phyloP scores from a whole-genome alignment of 192 early-diverging fungal species.

The Coemansia javaensis region DNA sequence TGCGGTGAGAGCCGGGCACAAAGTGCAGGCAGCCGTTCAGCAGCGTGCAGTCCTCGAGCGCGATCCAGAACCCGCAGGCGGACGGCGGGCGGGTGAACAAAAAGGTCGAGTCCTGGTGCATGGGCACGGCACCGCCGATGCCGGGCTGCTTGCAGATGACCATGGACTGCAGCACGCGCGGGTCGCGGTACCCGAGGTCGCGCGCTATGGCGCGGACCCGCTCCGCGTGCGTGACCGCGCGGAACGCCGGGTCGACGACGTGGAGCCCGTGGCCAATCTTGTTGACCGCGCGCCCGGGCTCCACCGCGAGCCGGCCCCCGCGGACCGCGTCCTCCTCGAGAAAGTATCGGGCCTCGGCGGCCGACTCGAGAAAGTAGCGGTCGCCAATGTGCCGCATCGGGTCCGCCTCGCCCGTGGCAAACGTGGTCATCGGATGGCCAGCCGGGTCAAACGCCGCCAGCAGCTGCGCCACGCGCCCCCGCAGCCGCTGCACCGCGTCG shows the following conservation, averaged over 20 bases:
- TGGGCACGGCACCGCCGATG: conserved; percentile 67
- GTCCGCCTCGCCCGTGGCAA: conserved; percentile 61
- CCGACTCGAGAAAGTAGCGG: conserved; percentile 82
- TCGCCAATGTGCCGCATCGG: conserved; percentile 64
- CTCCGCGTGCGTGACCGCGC: conserved; percentile 56
- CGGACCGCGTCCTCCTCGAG: conserved; percentile 78
- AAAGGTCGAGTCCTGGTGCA: conserved; percentile 90
- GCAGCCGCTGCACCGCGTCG: conserved; percentile 10
- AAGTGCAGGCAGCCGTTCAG: conserved; percentile 85
- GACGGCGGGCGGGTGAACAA: conserved; percentile 83
- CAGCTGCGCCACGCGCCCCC: conserved; percentile 37
- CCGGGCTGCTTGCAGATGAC: conserved; percentile 75
- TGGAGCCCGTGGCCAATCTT: conserved; percentile 91
- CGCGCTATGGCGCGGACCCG: conserved; percentile 54
- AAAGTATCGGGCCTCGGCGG: conserved; percentile 82
- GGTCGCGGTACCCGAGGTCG: conserved; percentile 62
- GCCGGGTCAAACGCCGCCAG: conserved; percentile 61
- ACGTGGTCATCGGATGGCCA: conserved; percentile 72
- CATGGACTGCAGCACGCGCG: conserved; percentile 85
- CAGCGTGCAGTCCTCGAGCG: conserved; percentile 84
- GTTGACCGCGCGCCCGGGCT: conserved; percentile 68
- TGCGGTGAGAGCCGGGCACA: conserved; percentile 77
- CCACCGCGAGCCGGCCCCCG: conserved; percentile 58
- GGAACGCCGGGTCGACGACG: conserved; percentile 71
- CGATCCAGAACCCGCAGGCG: conserved; percentile 86